A percentile compares a stretch with the other conserved stretches of the same genome.
Conservation (phyloP, 2,329 filamentous ascomycete species). For the Coniella vitis region DNA sequence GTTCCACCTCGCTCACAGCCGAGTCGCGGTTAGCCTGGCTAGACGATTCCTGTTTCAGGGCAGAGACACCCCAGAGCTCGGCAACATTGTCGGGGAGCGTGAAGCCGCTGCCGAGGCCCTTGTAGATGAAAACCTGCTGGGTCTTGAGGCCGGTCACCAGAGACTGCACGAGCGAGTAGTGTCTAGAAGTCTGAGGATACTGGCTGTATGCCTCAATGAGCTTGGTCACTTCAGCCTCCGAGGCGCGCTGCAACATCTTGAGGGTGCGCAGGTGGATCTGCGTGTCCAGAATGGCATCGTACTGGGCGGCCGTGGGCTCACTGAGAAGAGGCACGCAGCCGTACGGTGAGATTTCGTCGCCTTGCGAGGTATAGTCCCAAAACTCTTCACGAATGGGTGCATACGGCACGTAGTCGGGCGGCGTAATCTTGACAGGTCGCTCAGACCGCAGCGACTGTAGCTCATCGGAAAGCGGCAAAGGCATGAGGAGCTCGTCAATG, state of each 20-base stretch:
- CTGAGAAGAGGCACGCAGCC: conserved; percentile 27
- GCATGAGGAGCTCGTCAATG: conserved; percentile 19
- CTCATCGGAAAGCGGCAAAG: conserved; percentile 15
- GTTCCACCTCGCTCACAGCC: conserved; percentile 20
- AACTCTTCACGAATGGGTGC: conserved; percentile 24
- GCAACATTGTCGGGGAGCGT: conserved; percentile 23
- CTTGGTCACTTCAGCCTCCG: conserved; percentile 23
- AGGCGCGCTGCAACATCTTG: conserved; percentile 25
- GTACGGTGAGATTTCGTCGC: conserved; percentile 20
- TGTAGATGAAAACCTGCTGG: conserved; percentile 23
- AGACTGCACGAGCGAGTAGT: conserved; percentile 20
- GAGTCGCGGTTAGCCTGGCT: conserved; percentile 11
- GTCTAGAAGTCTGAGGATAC: conserved; percentile 17
- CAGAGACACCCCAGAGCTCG: conserved; percentile 30
- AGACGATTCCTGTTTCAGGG: conserved; percentile 5
- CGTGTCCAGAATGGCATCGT: conserved; percentile 24
- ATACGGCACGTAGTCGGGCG: conserved; percentile 20
- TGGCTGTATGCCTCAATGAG: conserved; percentile 20
- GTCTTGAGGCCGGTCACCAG: conserved; percentile 24
- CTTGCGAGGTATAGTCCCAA: conserved; percentile 26
- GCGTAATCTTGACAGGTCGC: conserved; percentile 11
- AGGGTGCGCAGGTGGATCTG: conserved; percentile 27
- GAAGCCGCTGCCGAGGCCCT: conserved; percentile 31
- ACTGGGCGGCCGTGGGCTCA: conserved; percentile 23
- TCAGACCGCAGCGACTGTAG: conserved; percentile 17